A percentile compares a stretch with the other conserved stretches of the same genome.
These are phyloP conservation scores for Fusarium newnesense DNA, from an alignment of 2,329 filamentous ascomycete species.

Conservation along the genomic window DNA sequence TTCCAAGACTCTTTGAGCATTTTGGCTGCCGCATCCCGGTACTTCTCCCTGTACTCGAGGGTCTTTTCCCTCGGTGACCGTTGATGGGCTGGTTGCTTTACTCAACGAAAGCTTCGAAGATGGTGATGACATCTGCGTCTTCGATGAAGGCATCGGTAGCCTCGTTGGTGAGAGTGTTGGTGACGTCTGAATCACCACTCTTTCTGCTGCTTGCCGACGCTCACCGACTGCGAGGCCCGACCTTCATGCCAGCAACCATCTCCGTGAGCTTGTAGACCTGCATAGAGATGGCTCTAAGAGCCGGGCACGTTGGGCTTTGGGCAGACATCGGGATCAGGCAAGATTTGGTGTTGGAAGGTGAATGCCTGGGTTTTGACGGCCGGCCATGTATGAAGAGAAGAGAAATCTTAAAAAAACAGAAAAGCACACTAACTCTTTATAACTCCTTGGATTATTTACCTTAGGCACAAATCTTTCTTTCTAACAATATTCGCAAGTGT, in stretches of 20 bases:
- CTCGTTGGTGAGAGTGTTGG: background rate
- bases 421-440: too few species aligned
- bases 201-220: background rate
- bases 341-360: background rate
- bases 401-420: too few species aligned
- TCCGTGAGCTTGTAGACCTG: background rate
- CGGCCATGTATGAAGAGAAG: background rate
- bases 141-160: rapidly evolving
- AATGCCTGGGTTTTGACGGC: too few species aligned
- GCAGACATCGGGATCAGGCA: too few species aligned
- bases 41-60: background rate
- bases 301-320: background rate
- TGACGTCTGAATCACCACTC: rapidly evolving
- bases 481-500: background rate
- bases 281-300: too few species aligned
- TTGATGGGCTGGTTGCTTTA: background rate
- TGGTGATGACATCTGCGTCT: rapidly evolving
- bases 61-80: too few species aligned
- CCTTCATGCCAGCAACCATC: background rate
- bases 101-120: background rate
- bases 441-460: background rate
- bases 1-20: background rate
- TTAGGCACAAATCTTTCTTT: background rate
- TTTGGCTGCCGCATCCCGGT: rapidly evolving
- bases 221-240: too few species aligned